Base-by-base conservation (phyloP, 805 yeast species). In the Candida ficus region DNA sequence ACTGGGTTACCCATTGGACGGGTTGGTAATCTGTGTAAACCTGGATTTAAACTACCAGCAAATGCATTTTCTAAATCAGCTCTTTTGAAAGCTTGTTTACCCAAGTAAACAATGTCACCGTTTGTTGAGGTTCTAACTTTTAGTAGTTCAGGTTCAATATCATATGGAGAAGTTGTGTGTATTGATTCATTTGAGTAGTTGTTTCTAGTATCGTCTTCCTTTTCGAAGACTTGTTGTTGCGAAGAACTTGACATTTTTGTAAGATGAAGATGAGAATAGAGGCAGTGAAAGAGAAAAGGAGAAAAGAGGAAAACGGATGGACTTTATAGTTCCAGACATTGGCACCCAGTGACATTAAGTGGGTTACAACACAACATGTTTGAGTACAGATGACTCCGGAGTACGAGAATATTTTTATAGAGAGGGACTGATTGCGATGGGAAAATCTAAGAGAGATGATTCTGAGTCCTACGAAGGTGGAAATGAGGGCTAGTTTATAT, bases 1-100 rank as follows among this genome's bases (percentile, higher is more conserved):
- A 83, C 84, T 20, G 91, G 90, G 53, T 83, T 83, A 43, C 82
- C 90, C 64, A 74, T 69, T 45, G 70, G 70, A 52, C 78, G 71
- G 37, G 60, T 54, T 6, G 80, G 70, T 42, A 66, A 60, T 17
- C 68, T 62, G 44, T 76, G 71, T 43, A 63, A 58, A 41, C 66
- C 70, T 13, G 71, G 70, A 53, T 68, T 66, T 47, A 74, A 56
- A 22, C 58, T 60, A 52, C 84, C 85, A 13, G 83, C 85, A 53
- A 80, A 79, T 2, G 86, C 88, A 26, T 66, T 66, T 48, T 76
- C 58, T 47, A 82, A 71, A 41, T 82, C 89, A 22, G 67, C 67
- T 39, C 75, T 69, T 41, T 67, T 65, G 58, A 76, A 67, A 12
- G 65, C 64, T 20, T 55, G 57, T 37, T 62, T 56, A 8, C 73